Evolutionary conservation across 495 filamentous ascomycete genomes (phyloP).

Genomic region (Arthonia radiata): DNA sequence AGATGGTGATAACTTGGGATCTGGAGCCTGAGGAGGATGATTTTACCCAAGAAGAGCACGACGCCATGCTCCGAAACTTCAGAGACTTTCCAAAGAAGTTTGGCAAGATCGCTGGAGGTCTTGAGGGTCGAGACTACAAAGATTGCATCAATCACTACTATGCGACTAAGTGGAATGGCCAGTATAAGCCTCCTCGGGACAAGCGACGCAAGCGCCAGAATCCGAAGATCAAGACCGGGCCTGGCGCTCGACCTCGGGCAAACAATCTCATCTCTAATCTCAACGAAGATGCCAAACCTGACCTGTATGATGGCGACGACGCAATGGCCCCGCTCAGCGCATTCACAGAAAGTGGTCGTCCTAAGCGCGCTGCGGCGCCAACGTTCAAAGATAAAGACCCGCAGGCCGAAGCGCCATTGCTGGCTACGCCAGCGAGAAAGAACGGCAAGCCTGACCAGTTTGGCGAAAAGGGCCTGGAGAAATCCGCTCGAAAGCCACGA

Average conservation of each 20-base stretch:
- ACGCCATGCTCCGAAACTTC: constrained; percentile 54
- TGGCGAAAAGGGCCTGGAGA: too few species aligned
- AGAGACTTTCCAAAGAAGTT: constrained; percentile 72
- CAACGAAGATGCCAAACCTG: constrained; percentile 26
- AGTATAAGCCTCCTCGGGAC: constrained; percentile 59
- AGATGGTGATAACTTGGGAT: constrained; percentile 43
- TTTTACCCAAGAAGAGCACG: constrained; percentile 57
- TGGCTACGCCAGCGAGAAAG: constrained; percentile 3
- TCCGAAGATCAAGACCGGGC: constrained; percentile 27
- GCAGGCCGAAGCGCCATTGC: constrained; percentile 5
- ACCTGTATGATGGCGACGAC: constrained; percentile 22
- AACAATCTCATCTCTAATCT: constrained; percentile 56
- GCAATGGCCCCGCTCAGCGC: constrained; percentile 25
- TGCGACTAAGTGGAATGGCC: constrained; percentile 62
- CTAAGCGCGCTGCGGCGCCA: constrained; percentile 43
- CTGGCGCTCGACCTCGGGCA: constrained; percentile 34
- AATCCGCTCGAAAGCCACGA: too few species aligned
- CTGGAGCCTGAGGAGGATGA: constrained; percentile 57
- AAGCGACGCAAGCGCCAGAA: constrained; percentile 43
- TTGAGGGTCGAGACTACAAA: constrained; percentile 50
- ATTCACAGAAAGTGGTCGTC: constrained; percentile 43
- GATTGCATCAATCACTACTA: constrained; percentile 93
- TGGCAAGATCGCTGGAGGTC: constrained; percentile 56
- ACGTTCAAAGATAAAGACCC: constrained; percentile 33
- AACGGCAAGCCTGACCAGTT: too few species aligned